Conservation (phyloP, 129 eudicot species). For the Pseudognaphalium luteoalbum region DNA sequence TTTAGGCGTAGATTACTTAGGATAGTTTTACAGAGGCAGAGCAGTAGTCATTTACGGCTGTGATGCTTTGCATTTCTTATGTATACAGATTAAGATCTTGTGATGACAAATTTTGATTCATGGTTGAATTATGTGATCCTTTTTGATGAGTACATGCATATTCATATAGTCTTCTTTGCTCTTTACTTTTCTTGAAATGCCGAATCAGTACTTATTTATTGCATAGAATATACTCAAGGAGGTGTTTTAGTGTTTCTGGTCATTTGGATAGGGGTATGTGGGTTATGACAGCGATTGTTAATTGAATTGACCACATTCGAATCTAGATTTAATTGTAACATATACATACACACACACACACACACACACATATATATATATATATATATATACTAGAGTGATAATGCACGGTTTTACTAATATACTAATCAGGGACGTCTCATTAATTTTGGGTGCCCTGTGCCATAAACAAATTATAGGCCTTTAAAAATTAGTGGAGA, state of each 20-base stretch:
- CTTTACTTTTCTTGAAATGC: neutral
- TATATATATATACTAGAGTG: too few relatives aligned
- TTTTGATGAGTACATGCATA: constrained; percentile 20
- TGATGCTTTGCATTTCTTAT: constrained; percentile 13
- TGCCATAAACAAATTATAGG: too few relatives aligned
- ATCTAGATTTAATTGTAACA: too few relatives aligned
- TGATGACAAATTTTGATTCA: constrained; percentile 10
- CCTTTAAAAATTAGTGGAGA: too few relatives aligned
- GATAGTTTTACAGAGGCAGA: constrained; percentile 39
- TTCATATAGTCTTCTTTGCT: neutral
- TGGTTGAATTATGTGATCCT: constrained; percentile 12
- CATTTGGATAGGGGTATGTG: neutral
- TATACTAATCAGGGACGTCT: too few relatives aligned
- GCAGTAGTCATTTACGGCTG: constrained; percentile 23
- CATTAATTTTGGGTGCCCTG: too few relatives aligned
- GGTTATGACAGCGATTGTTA: neutral
- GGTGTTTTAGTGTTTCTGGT: neutral
- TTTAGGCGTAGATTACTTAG: constrained; percentile 35
- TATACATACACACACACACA: too few relatives aligned
- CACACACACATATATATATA: too few relatives aligned
- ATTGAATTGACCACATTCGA: too few relatives aligned
- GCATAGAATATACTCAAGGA: neutral
- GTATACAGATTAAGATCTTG: constrained; percentile 26
- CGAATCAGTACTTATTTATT: neutral
- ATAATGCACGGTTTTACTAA: too few relatives aligned